A percentile compares a stretch with the other conserved stretches of the same genome.
Evolutionary conservation across 2,329 filamentous ascomycete genomes (phyloP).

Genomic region (Trematosphaeria pertusa): DNA sequence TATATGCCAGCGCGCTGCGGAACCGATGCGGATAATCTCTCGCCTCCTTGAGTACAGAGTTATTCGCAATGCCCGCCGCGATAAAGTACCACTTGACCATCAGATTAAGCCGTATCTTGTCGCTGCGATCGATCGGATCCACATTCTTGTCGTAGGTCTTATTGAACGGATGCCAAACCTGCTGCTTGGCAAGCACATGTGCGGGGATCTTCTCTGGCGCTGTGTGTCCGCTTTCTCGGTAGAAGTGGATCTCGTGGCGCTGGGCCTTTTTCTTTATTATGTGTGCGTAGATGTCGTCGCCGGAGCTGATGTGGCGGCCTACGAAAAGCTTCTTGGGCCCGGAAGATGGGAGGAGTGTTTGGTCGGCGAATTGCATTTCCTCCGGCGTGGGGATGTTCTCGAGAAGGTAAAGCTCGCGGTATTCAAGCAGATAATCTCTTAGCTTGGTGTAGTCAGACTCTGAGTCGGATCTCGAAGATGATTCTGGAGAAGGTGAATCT

Average conservation of each 20-base stretch:
- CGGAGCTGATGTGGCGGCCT: conserved; percentile 8
- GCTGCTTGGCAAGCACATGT: conserved; percentile 9
- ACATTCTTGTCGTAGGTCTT: conserved; percentile 14
- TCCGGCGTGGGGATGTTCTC: conserved; percentile 15
- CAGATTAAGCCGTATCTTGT: conserved; percentile 9
- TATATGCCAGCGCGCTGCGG: conserved; percentile 8
- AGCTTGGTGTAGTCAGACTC: conserved; percentile 10
- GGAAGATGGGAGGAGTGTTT: conserved; percentile 12
- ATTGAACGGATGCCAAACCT: conserved; percentile 20
- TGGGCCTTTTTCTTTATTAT: conserved; percentile 8
- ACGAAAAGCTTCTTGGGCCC: conserved; percentile 20
- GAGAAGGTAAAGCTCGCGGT: conserved; percentile 11
- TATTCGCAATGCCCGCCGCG: conserved; percentile 18
- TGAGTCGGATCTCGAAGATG: too few relatives aligned
- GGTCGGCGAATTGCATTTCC: conserved; percentile 14
- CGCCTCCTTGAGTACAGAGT: conserved; percentile 17
- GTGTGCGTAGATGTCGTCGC: conserved; percentile 18
- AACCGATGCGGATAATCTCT: conserved; percentile 17
- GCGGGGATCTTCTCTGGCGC: neutral
- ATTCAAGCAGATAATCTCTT: conserved; percentile 6
- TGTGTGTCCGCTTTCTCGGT: neutral
- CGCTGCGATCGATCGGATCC: conserved; percentile 1
- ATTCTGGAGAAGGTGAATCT: too few relatives aligned
- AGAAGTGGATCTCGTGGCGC: conserved; percentile 12
- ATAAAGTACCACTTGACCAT: conserved; percentile 21